Conservation (phyloP, 2,329 filamentous ascomycete species). For the Alternaria ethzedia region DNA sequence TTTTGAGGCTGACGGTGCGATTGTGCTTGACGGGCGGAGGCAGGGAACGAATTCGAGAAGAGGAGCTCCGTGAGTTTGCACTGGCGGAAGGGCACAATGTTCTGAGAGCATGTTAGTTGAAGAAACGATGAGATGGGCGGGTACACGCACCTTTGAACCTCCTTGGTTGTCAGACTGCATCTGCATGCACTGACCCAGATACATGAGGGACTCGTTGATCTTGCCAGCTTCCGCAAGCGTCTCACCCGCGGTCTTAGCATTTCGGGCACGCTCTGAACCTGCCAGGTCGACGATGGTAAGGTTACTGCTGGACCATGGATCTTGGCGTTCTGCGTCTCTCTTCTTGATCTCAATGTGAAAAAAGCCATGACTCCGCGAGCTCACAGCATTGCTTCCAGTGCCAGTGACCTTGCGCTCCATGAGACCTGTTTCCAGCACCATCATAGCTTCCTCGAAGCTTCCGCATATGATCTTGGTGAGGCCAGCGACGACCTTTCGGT, state of each 20-base stretch:
- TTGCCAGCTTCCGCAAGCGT: constrained; percentile 95
- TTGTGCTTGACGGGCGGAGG: constrained; percentile 54
- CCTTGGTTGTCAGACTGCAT: constrained; percentile 84
- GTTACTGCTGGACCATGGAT: constrained; percentile 75
- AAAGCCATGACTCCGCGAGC: constrained; percentile 92
- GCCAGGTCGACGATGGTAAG: constrained; percentile 91
- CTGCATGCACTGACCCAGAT: constrained; percentile 93
- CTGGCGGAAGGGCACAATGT: constrained; percentile 74
- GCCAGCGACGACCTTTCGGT: constrained; percentile 93
- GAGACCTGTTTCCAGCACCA: constrained; percentile 88
- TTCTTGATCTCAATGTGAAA: constrained; percentile 96
- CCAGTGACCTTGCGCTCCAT: constrained; percentile 86
- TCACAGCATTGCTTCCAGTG: constrained; percentile 91
- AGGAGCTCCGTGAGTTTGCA: constrained; percentile 61
- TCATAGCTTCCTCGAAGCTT: constrained; percentile 80
- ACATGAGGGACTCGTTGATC: constrained; percentile 99
- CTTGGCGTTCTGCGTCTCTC: constrained; percentile 63
- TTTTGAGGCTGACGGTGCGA: constrained; percentile 69
- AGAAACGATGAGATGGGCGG: background rate
- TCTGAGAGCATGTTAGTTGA: constrained; percentile 25
- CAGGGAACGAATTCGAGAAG: constrained; percentile 59
- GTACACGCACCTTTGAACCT: constrained; percentile 69
- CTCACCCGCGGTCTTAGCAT: constrained; percentile 91
- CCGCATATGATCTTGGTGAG: constrained; percentile 88
- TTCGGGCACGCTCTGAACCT: constrained; percentile 90